Evolutionary conservation across 2,329 filamentous ascomycete genomes (phyloP).

Genomic region (Xylaria sp.): DNA sequence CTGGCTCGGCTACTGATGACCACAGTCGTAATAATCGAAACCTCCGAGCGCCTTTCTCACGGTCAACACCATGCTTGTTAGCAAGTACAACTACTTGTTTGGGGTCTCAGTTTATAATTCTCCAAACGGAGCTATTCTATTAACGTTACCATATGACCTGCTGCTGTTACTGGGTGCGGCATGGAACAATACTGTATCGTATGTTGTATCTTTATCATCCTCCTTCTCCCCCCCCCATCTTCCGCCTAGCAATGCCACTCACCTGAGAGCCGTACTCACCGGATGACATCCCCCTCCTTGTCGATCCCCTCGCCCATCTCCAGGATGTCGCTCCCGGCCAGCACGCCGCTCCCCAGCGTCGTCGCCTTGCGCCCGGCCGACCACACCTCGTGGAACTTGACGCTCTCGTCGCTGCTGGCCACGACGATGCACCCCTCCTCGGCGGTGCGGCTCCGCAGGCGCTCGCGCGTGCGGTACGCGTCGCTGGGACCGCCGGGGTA

Average conservation of each 20-base stretch:
- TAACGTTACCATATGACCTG: slow-evolving; percentile 16
- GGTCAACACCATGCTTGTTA: not conserved
- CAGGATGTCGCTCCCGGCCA: slow-evolving; percentile 84
- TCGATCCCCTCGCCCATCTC: slow-evolving; percentile 82
- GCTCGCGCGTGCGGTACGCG: slow-evolving; percentile 54
- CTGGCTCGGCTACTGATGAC: too few relatives aligned
- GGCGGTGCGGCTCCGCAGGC: slow-evolving; percentile 52
- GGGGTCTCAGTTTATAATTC: too few relatives aligned
- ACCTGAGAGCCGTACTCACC: slow-evolving; percentile 51
- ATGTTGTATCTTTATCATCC: slow-evolving; percentile 1
- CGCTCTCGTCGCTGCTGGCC: slow-evolving; percentile 85
- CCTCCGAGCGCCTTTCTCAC: too few relatives aligned
- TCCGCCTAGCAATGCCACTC: not conserved
- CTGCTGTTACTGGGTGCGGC: slow-evolving; percentile 12
- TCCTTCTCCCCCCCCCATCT: not conserved
- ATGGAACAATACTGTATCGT: slow-evolving; percentile 20
- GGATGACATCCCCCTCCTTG: slow-evolving; percentile 71
- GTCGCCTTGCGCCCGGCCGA: slow-evolving; percentile 61
- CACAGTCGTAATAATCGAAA: too few relatives aligned
- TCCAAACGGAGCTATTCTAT: slow-evolving; percentile 5
- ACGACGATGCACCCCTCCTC: slow-evolving; percentile 87
- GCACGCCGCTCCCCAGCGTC: slow-evolving; percentile 57
- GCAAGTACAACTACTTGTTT: not conserved
- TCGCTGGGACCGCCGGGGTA: slow-evolving; percentile 63
- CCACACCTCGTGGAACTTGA: slow-evolving; percentile 98